Percentiles rank a stretch among this genome's conserved stretches.
These are phyloP conservation scores for Phialophora verrucosa DNA, from an alignment of 2,329 filamentous ascomycete species.

Conservation along the genomic window DNA sequence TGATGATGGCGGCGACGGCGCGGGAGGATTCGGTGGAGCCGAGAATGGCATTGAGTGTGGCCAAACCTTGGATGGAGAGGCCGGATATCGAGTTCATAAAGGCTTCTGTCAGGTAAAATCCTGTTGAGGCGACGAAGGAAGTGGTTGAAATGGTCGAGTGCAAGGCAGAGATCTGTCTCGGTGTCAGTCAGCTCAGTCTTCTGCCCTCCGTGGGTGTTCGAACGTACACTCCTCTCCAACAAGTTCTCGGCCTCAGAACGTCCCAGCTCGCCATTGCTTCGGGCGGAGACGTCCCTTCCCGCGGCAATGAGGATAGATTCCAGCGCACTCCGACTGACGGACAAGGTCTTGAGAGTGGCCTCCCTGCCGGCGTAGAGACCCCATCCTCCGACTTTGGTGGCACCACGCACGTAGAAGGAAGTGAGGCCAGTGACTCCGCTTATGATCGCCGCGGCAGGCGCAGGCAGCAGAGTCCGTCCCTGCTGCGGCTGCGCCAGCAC, in stretches of 20 bases:
- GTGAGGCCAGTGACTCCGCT: slow-evolving; percentile 53
- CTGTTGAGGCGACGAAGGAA: slow-evolving; percentile 55
- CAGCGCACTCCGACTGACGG: slow-evolving; percentile 53
- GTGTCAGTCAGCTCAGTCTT: slow-evolving; percentile 19
- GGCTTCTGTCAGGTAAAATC: slow-evolving; percentile 54
- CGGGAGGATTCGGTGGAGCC: slow-evolving; percentile 57
- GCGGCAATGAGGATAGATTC: slow-evolving; percentile 53
- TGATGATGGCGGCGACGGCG: slow-evolving; percentile 56
- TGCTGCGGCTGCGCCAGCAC: slow-evolving; percentile 28
- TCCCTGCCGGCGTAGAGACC: slow-evolving; percentile 52
- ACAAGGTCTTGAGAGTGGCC: slow-evolving; percentile 53
- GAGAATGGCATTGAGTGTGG: slow-evolving; percentile 54
- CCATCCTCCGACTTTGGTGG: slow-evolving; percentile 51
- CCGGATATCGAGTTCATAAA: slow-evolving; percentile 51
- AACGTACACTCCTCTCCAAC: slow-evolving; percentile 53
- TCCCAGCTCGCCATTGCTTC: slow-evolving; percentile 56
- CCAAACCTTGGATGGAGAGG: slow-evolving; percentile 52
- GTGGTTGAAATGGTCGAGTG: slow-evolving; percentile 54
- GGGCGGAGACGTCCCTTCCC: slow-evolving; percentile 51
- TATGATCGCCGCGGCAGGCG: slow-evolving; percentile 52
- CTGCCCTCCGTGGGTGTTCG: background rate
- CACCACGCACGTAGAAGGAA: slow-evolving; percentile 52
- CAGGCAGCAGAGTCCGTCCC: slow-evolving; percentile 49
- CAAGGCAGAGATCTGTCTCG: slow-evolving; percentile 48
- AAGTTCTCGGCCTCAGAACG: slow-evolving; percentile 52